Conservation (phyloP, 2,329 filamentous ascomycete species). For the Beauveria pseudobassiana region DNA sequence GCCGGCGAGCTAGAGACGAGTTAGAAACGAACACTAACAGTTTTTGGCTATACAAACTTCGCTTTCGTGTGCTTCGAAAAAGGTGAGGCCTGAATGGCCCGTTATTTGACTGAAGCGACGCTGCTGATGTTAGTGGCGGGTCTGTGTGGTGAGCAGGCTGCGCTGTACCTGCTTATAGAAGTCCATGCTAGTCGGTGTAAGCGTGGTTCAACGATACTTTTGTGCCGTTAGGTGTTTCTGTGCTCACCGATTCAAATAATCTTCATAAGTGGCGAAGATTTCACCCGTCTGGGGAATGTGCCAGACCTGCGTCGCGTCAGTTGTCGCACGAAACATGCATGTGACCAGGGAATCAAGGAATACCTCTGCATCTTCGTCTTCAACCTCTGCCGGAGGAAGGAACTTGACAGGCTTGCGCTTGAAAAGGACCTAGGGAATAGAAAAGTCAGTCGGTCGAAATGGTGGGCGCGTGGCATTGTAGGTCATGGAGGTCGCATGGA, state of each 20-base stretch:
- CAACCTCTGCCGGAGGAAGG: constrained; percentile 60
- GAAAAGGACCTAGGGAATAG: constrained; percentile 66
- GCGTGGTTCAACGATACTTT: constrained; percentile 5
- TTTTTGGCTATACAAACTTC: constrained; percentile 56
- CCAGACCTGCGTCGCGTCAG: constrained; percentile 64
- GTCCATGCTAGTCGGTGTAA: constrained; percentile 57
- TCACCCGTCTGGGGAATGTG: constrained; percentile 85
- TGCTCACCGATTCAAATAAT: constrained; percentile 72
- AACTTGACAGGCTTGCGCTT: constrained; percentile 93
- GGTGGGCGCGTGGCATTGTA: neutral
- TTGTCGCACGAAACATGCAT: constrained; percentile 13
- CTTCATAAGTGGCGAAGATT: constrained; percentile 81
- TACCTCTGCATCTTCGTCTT: constrained; percentile 81
- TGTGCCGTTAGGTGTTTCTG: neutral
- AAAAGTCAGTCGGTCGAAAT: neutral
- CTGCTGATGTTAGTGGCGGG: constrained; percentile 33
- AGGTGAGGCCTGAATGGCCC: constrained; percentile 82
- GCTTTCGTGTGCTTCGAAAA: constrained; percentile 86
- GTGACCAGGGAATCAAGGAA: constrained; percentile 20
- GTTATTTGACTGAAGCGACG: constrained; percentile 92
- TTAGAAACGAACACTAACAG: neutral
- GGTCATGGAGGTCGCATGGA: neutral
- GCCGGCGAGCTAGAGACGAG: constrained; percentile 54
- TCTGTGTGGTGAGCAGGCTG: constrained; percentile 9
- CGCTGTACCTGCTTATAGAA: constrained; percentile 78